Evolutionary conservation across 2,329 filamentous ascomycete species (phyloP), one percentile per base, ranked within the genome.

Genomic region (Triangularia setosa): DNA sequence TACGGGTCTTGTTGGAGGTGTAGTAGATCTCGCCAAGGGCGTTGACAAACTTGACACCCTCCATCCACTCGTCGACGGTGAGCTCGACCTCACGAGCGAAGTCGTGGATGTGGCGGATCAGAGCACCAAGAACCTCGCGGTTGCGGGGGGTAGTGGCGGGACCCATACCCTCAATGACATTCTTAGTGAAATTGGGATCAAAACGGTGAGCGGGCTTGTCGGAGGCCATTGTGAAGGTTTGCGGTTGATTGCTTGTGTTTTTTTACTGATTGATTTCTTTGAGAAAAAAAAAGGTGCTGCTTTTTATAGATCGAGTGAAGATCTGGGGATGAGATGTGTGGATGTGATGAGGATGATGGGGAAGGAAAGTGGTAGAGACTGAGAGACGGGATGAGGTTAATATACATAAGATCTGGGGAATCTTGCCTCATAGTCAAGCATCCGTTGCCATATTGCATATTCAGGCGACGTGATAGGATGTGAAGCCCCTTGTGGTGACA

Each of bases 81-180:
- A 95, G 85, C 74, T 93, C 85, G 67, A 91, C 87, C 75, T 95
- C 91, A 57, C 90, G 87, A 44, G 88, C 87, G 75, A 94, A 94
- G 77, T 92, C 90, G 78, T 95, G 91, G 63, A 94, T 81, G 78
- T 94, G 91, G 63, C 81, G 82, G 73, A 93, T 87, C 65, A 93
- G 79, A 28, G 84, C 83, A 58, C 83, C 75, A 79, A 94, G 83
- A 74, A 94, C 83, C 70, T 87, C 80, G 65, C 88, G 85, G 72
- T 89, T 83, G 52, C 91, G 84, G 30, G 90, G 87, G 68, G 84
- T 80, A 9, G 90, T 88, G 67, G 89, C 86, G 69, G 90, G 88
- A 4, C 91, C 89, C 76, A 91, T 93, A 67, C 88, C 84, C 66
- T 89, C 84, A 74, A 94, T 85, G 74, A 94, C 90, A 69, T 83